These are phyloP conservation scores for Cicer bijugum DNA, from an alignment of 306 rosid species.

Conservation along the genomic window DNA sequence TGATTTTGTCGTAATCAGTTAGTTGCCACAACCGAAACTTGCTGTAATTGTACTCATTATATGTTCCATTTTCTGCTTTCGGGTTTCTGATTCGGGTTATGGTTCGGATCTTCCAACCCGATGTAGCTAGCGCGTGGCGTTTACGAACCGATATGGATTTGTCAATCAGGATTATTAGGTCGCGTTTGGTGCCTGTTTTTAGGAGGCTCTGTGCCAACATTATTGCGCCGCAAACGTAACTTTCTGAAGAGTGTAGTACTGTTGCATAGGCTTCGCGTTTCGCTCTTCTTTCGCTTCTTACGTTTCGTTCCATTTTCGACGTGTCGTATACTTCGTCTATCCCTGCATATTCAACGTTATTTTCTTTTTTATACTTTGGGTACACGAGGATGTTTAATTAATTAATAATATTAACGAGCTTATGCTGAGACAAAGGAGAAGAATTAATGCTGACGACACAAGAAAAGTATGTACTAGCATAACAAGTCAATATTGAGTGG, in stretches of 20 bases:
- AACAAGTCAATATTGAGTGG: conserved; percentile 7
- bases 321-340: conserved; percentile 74
- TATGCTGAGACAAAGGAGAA: no score
- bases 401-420: no score
- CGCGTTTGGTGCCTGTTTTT: conserved; percentile 74
- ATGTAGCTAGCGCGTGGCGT: conserved; percentile 55
- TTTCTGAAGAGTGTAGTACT: conserved; percentile 73
- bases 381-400: not conserved
- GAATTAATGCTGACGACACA: not conserved
- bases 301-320: conserved; percentile 53
- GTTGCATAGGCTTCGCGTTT: conserved; percentile 90
- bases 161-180: conserved; percentile 81
- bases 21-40: conserved; percentile 95
- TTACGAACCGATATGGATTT: conserved; percentile 60
- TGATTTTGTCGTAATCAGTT: conserved; percentile 70
- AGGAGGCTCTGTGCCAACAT: conserved; percentile 78
- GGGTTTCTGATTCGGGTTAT: conserved; percentile 86
- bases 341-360: conserved; percentile 51
- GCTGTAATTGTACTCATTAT: conserved; percentile 95
- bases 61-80: conserved; percentile 59
- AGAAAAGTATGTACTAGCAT: not conserved
- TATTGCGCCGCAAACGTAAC: conserved; percentile 92
- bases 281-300: conserved; percentile 41
- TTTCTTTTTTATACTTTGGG: no score
- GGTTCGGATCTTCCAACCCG: conserved; percentile 81